These are phyloP conservation scores for Pythium oligandrum DNA, from an alignment of 352 stramenopile genomes.

Conservation along the genomic window DNA sequence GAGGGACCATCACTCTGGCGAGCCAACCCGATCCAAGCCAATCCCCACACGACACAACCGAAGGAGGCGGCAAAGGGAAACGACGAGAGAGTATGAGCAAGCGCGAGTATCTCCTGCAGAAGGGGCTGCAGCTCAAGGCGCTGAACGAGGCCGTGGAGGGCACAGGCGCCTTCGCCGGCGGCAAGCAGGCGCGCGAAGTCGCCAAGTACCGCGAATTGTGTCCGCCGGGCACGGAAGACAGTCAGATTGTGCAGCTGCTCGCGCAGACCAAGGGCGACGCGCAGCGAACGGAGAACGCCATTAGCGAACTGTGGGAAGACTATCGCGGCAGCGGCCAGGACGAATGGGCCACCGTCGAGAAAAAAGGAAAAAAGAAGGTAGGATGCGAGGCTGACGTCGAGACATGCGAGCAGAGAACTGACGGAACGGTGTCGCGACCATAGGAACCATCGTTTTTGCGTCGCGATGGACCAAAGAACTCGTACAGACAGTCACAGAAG, in stretches of 20 bases:
- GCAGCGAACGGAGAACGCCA: conserved; percentile 59
- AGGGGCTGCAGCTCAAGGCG: conserved; percentile 77
- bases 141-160: conserved; percentile 40
- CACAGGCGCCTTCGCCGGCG: conserved; percentile 23
- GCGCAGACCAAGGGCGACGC: conserved; percentile 71
- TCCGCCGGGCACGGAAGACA: conserved; percentile 74
- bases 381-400: background rate
- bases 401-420: too few relatives aligned
- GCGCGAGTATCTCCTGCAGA: conserved; percentile 80
- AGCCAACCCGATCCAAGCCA: conserved; percentile 11
- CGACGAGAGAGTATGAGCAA: conserved; percentile 70
- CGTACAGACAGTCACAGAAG: background rate
- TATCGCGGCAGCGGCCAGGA: conserved; percentile 54
- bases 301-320: conserved; percentile 85
- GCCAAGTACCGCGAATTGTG: conserved; percentile 77
- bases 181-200: conserved; percentile 61
- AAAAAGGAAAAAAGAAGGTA: conserved; percentile 75
- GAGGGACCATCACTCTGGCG: conserved; percentile 20
- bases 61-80: conserved; percentile 7
- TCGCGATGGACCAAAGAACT: background rate
- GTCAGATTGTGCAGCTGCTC: conserved; percentile 63
- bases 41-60: conserved; percentile 10
- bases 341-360: conserved; percentile 75
- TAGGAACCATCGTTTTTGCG: too few relatives aligned
- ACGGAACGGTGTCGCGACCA: too few relatives aligned